These are phyloP conservation scores for Saccharomycopsis phalli DNA, from an alignment of 1,139 yeast genomes.

Conservation along the genomic window DNA sequence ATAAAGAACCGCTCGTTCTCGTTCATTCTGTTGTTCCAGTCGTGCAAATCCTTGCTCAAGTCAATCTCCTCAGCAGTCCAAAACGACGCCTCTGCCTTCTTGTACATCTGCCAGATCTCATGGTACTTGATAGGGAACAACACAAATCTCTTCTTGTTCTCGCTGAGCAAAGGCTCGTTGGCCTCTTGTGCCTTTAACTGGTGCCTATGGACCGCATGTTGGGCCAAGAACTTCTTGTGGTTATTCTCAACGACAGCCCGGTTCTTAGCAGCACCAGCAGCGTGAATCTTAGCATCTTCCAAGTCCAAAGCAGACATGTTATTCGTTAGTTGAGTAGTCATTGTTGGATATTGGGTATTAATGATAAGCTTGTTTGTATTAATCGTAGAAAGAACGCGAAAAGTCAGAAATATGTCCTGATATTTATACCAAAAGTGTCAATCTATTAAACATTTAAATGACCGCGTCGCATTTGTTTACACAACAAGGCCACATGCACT, in stretches of 20 bases:
- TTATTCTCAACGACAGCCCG: slow-evolving; percentile 2
- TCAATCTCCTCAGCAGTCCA: slow-evolving; percentile 99
- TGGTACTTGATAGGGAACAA: slow-evolving; percentile 96
- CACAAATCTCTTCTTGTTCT: slow-evolving; percentile 86
- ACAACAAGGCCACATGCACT: neutral
- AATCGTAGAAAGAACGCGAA: neutral
- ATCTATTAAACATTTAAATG: neutral
- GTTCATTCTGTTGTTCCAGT: slow-evolving; percentile 80
- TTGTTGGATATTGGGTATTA: neutral
- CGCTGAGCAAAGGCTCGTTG: slow-evolving; percentile 82
- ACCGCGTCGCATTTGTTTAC: slow-evolving; percentile 1
- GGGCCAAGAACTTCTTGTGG: slow-evolving; percentile 49
- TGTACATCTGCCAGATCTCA: slow-evolving; percentile 98
- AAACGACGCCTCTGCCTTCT: slow-evolving; percentile 97
- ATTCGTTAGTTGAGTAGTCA: slow-evolving; percentile 7
- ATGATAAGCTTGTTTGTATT: neutral
- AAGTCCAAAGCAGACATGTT: slow-evolving; percentile 12
- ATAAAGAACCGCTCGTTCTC: slow-evolving; percentile 88
- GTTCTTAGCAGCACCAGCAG: slow-evolving; percentile 19
- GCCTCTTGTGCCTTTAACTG: slow-evolving; percentile 64
- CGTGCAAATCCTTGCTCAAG: slow-evolving; percentile 79
- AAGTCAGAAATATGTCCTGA: neutral
- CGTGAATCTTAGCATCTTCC: slow-evolving; percentile 13
- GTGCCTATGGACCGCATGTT: slow-evolving; percentile 64
- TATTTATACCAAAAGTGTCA: neutral